Evolutionary conservation across 2,329 filamentous ascomycete genomes (phyloP), one percentile per base, ranked within the genome.

Genomic region (Exophiala viscosa): DNA sequence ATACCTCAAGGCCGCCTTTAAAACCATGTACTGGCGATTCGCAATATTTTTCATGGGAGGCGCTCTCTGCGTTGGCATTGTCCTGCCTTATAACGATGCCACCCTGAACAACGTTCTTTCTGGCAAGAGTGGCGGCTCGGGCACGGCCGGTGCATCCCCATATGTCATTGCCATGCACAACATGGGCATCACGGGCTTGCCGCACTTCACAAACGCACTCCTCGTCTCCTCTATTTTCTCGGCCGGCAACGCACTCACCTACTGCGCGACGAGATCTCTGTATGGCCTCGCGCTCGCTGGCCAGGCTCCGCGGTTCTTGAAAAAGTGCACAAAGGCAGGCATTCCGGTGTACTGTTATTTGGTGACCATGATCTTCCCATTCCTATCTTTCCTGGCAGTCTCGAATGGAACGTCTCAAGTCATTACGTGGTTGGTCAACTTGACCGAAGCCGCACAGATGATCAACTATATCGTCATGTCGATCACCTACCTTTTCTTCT

Each of bases 11-110:
- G 81, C 79, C 17, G 88, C 87, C 1, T 90, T 84, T 68, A 88
- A 88, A 54, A 82, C 85, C 45, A 85, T 90, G 1, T 89, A 89
- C 66, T 87, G 85, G 67, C 85, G 88, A n/a, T 75, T 92, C 39
- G 83, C 84, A 0, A 71, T 81, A 11, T 91, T 91, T 69, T 90
- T 90, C 34, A 77, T 87, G 1, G 86, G 86, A 1, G 14, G n/a
- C 17, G 82, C 86, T 0, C 75, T 92, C 3, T 81, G 78, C 13
- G 83, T 88, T 2, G 85, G 86, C 5, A 83, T 89, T 47, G 67
- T 88, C 20, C 79, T 89, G 41, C 76, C 88, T 2, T 85, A 84
- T 64, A 77, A 86, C 49, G 81, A 90, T 61, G 64, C 71, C 0
- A 73, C 75, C 6, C 74, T 90, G 44, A 75, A 71, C 2, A 44